Conservation (phyloP, 495 filamentous ascomycete species). For the Ascobolus immersus region DNA sequence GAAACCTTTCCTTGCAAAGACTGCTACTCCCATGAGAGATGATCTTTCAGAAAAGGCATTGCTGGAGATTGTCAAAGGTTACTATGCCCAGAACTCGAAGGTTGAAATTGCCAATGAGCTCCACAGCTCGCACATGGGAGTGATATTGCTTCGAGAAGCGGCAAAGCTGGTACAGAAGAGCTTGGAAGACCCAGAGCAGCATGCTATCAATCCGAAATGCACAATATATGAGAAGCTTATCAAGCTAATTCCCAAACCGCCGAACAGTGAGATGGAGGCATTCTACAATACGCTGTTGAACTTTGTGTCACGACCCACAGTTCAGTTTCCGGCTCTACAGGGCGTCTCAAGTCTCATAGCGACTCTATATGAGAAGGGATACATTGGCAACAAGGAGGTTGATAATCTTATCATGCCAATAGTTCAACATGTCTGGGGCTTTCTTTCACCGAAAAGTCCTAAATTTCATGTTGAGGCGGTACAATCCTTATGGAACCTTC, state of each 20-base stretch:
- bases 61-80: no score
- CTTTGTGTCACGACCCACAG: no score
- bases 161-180: no score
- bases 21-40: no score
- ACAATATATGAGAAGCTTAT: slow-evolving; percentile 12
- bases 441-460: slow-evolving; percentile 50
- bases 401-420: slow-evolving; percentile 40
- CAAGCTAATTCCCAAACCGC: slow-evolving; percentile 11
- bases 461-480: slow-evolving; percentile 88
- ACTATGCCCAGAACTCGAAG: no score
- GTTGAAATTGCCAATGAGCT: no score
- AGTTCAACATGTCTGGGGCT: slow-evolving; percentile 47
- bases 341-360: slow-evolving; percentile 13
- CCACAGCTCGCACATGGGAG: no score
- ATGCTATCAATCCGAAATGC: slow-evolving; percentile 10
- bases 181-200: no score
- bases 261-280: slow-evolving; percentile 6
- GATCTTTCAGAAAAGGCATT: no score
- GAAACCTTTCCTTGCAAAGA: no score
- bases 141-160: no score
- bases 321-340: slow-evolving; percentile 12
- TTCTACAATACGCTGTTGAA: slow-evolving; percentile 9
- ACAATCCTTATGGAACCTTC: slow-evolving; percentile 60
- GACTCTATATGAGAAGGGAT: slow-evolving; percentile 12
- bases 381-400: slow-evolving; percentile 16